These are phyloP conservation scores for Ceratocystis ficicola DNA, from an alignment of 2,329 filamentous ascomycete genomes.

Conservation along the genomic window DNA sequence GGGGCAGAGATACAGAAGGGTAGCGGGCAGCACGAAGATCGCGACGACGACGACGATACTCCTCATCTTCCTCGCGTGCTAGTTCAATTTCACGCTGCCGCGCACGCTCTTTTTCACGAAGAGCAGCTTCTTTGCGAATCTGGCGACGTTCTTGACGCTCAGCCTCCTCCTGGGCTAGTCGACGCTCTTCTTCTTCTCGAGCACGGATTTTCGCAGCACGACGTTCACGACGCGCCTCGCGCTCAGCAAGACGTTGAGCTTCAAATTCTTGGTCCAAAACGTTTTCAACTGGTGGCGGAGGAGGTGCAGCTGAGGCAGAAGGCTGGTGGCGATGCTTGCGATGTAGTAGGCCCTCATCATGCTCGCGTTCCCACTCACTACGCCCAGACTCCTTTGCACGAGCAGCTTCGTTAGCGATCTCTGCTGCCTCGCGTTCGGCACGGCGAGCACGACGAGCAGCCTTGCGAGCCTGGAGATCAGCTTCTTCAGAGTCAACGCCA, in stretches of 20 bases:
- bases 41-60: constrained; percentile 42
- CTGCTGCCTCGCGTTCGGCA: constrained; percentile 40
- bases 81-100: constrained; percentile 40
- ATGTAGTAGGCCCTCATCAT: not conserved
- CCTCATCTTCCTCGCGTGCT: constrained; percentile 38
- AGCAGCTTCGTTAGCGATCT: constrained; percentile 45
- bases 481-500: constrained; percentile 39
- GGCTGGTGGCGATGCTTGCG: constrained; percentile 4
- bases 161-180: constrained; percentile 42
- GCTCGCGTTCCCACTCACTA: constrained; percentile 28
- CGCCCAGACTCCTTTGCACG: constrained; percentile 39
- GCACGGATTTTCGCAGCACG: constrained; percentile 7
- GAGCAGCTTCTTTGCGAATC: constrained; percentile 35
- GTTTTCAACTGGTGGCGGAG: constrained; percentile 5
- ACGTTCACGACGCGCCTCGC: constrained; percentile 8
- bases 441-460: constrained; percentile 50
- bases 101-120: constrained; percentile 38
- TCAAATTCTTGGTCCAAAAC: not conserved
- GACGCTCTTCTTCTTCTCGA: constrained; percentile 29
- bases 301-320: not conserved
- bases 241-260: constrained; percentile 5
- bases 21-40: constrained; percentile 36
- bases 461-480: constrained; percentile 49
- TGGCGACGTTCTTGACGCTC: constrained; percentile 41
- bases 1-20: constrained; percentile 20